These are phyloP conservation scores for Yamadazyma akitaensis DNA, from an alignment of 805 yeast genomes.

Conservation along the genomic window DNA sequence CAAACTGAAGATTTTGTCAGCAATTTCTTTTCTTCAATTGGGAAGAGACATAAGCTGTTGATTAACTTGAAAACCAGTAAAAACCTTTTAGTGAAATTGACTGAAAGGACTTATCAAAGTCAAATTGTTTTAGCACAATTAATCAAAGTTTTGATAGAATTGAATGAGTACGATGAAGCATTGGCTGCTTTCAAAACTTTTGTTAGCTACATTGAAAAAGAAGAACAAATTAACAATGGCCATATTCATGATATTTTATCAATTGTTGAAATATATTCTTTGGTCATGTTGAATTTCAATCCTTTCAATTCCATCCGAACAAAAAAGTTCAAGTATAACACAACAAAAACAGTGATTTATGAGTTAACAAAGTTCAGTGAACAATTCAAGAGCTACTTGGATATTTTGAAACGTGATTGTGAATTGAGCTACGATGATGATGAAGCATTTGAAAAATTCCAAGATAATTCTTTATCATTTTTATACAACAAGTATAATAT, in stretches of 20 bases:
- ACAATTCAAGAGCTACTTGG: constrained; percentile 24
- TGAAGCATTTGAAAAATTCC: constrained; percentile 7
- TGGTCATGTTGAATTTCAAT: constrained; percentile 32
- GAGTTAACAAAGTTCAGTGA: constrained; percentile 17
- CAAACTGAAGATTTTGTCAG: constrained; percentile 26
- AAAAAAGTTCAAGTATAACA: constrained; percentile 25
- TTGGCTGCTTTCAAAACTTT: constrained; percentile 40
- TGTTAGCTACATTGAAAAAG: constrained; percentile 29
- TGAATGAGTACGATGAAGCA: constrained; percentile 41
- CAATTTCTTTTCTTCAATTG: constrained; percentile 28
- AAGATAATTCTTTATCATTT: constrained; percentile 27
- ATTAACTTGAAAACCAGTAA: constrained; percentile 26
- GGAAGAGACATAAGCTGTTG: constrained; percentile 14
- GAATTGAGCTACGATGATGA: constrained; percentile 28
- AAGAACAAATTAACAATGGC: constrained; percentile 30
- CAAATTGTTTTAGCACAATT: constrained; percentile 30
- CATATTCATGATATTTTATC: constrained; percentile 28
- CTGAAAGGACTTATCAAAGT: constrained; percentile 36
- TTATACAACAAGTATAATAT: constrained; percentile 34
- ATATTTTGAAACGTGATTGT: constrained; percentile 19
- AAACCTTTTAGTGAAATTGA: constrained; percentile 26
- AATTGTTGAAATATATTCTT: constrained; percentile 31
- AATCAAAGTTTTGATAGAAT: constrained; percentile 29
- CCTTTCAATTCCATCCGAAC: constrained; percentile 29
- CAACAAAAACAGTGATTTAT: constrained; percentile 19